Percentiles rank a stretch among this genome's conserved stretches.
Conservation (phyloP, 495 filamentous ascomycete species). For the Aspergillus asperescens region DNA sequence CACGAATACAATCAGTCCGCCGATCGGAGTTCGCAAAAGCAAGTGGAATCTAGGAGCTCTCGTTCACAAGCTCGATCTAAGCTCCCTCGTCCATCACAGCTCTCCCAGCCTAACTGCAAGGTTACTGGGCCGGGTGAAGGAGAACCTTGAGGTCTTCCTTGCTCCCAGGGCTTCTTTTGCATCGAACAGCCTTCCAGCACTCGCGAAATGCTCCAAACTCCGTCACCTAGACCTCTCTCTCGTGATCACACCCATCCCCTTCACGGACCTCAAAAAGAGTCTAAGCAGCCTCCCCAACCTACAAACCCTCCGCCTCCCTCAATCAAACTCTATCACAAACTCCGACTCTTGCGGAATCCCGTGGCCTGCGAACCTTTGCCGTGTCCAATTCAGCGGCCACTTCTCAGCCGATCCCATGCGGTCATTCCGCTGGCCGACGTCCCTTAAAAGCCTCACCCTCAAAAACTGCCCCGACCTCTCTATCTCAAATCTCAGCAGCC, state of each 20-base stretch:
- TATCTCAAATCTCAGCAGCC: slow-evolving; percentile 16
- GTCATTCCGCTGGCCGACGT: slow-evolving; percentile 28
- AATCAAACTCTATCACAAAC: slow-evolving; percentile 34
- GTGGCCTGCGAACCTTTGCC: slow-evolving; percentile 22
- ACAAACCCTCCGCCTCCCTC: slow-evolving; percentile 50
- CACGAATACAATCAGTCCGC: slow-evolving; percentile 58
- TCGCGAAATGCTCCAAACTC: slow-evolving; percentile 57
- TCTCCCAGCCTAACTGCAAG: slow-evolving; percentile 60
- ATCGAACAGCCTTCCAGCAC: slow-evolving; percentile 57
- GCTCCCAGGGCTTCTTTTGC: slow-evolving; percentile 63
- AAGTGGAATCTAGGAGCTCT: slow-evolving; percentile 50
- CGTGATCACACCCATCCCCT: slow-evolving; percentile 48
- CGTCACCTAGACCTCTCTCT: slow-evolving; percentile 54
- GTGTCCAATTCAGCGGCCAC: slow-evolving; percentile 20
- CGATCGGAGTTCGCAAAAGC: slow-evolving; percentile 51
- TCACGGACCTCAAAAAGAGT: slow-evolving; percentile 49
- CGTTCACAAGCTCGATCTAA: slow-evolving; percentile 55
- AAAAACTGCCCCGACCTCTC: slow-evolving; percentile 29
- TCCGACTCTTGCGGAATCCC: slow-evolving; percentile 7
- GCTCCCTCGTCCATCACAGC: slow-evolving; percentile 58
- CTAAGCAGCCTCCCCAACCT: slow-evolving; percentile 46
- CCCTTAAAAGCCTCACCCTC: slow-evolving; percentile 24
- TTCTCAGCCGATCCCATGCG: slow-evolving; percentile 23
- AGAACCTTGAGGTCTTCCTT: slow-evolving; percentile 53
- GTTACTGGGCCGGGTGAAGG: slow-evolving; percentile 55